A percentile compares a stretch with the other conserved stretches of the same genome.
Conservation (phyloP, 495 filamentous ascomycete genomes). For the Xylaria bambusicola region DNA sequence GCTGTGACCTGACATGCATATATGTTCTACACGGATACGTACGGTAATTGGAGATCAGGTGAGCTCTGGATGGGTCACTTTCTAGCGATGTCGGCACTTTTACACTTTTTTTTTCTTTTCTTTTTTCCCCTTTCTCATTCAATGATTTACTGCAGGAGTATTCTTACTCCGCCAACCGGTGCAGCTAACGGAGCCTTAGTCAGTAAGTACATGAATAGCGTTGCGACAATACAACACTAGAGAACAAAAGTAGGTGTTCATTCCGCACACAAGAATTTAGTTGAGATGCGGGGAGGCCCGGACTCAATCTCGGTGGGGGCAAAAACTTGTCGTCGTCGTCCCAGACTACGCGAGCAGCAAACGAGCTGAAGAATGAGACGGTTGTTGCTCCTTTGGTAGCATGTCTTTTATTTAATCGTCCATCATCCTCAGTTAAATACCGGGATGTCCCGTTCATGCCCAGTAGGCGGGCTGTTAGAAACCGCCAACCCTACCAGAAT, state of each 20-base stretch:
- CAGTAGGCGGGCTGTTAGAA: neutral
- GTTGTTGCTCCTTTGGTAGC: neutral
- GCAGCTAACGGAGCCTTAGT: neutral
- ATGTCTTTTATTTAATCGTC: neutral
- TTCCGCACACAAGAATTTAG: slow-evolving; percentile 2
- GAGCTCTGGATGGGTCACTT: slow-evolving; percentile 6
- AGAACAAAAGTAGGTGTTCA: neutral
- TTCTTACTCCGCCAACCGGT: neutral
- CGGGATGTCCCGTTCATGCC: neutral
- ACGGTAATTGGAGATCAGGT: slow-evolving; percentile 13
- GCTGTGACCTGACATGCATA: slow-evolving; percentile 3
- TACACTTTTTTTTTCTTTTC: neutral
- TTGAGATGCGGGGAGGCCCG: slow-evolving; percentile 9
- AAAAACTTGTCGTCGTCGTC: neutral
- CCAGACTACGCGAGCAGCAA: neutral
- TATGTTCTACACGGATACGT: slow-evolving; percentile 9
- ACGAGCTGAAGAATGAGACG: neutral
- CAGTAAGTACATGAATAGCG: slow-evolving; percentile 12
- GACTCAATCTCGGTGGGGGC: slow-evolving; percentile 4
- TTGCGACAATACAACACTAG: slow-evolving; percentile 9
- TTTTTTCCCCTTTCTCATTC: no score
- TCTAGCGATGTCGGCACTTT: slow-evolving; percentile 13
- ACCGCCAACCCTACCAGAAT: no score
- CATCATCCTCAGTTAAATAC: neutral
- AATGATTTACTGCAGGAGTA: neutral